These are phyloP conservation scores for Nemania abortiva DNA, from an alignment of 2,329 filamentous ascomycete genomes.

Conservation along the genomic window DNA sequence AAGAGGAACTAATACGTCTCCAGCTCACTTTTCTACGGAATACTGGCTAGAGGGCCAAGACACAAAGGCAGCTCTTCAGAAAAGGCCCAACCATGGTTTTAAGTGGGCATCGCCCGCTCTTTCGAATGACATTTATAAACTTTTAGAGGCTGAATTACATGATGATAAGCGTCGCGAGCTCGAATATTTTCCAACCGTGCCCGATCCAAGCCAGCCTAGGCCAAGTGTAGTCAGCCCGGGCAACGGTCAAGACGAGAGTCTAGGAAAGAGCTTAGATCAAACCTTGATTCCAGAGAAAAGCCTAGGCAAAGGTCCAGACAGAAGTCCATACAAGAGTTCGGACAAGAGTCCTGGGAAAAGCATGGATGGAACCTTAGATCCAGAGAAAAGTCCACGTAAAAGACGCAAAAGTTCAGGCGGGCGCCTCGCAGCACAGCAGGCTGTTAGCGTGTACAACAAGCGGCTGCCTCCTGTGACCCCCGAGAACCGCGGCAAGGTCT, in stretches of 20 bases:
- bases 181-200: neutral
- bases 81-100: constrained; percentile 2
- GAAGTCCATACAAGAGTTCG: too few relatives aligned
- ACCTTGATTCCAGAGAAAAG: too few relatives aligned
- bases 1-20: neutral
- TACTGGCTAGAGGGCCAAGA: constrained; percentile 6
- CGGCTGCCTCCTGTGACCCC: constrained; percentile 18
- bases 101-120: constrained; percentile 23
- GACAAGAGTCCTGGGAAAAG: too few relatives aligned
- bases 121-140: neutral
- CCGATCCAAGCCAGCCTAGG: neutral
- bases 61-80: neutral
- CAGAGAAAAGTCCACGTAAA: too few relatives aligned
- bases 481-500: constrained; percentile 29
- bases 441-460: neutral
- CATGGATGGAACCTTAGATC: too few relatives aligned
- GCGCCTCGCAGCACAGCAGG: too few relatives aligned
- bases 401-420: too few relatives aligned
- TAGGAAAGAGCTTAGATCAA: too few relatives aligned
- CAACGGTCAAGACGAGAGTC: too few relatives aligned
- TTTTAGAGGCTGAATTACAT: neutral
- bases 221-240: too few relatives aligned
- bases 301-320: too few relatives aligned
- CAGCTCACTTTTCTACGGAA: neutral
- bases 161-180: neutral